Conservation (phyloP, 1,284 basidiomycete genomes). For the Takashimella tepidaria region DNA sequence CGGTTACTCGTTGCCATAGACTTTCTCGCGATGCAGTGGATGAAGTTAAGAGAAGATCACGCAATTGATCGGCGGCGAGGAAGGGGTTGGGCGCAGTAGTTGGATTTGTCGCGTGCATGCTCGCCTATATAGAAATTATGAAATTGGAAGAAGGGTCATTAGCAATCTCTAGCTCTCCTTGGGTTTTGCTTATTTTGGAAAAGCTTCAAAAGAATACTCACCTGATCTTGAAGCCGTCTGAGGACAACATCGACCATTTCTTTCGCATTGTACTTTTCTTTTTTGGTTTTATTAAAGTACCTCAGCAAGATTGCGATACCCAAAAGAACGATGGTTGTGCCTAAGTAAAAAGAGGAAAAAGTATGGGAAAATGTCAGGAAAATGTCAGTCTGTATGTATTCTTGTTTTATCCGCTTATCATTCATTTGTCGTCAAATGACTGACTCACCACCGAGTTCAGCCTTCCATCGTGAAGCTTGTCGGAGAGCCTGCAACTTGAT, state of each 20-base stretch:
- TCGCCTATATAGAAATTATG: constrained; percentile 51
- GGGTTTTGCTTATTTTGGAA: too few relatives aligned
- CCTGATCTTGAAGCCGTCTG: constrained; percentile 73
- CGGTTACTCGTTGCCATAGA: constrained; percentile 82
- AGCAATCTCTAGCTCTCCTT: too few relatives aligned
- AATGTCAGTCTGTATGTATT: too few relatives aligned
- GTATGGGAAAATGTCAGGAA: not conserved
- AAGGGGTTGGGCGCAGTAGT: constrained; percentile 70
- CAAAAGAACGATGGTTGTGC: constrained; percentile 37
- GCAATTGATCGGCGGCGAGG: constrained; percentile 81
- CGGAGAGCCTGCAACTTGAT: constrained; percentile 63
- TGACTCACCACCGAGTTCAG: constrained; percentile 61
- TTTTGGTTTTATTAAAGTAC: constrained; percentile 49
- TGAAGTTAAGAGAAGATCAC: constrained; percentile 80
- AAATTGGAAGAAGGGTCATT: too few relatives aligned
- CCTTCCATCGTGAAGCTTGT: constrained; percentile 67
- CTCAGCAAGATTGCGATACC: constrained; percentile 41
- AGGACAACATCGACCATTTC: constrained; percentile 74
- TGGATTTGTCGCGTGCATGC: constrained; percentile 50
- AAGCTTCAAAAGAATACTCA: constrained; percentile 16
- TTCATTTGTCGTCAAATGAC: too few relatives aligned
- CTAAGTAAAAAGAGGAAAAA: constrained; percentile 17
- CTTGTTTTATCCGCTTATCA: too few relatives aligned
- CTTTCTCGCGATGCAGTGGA: constrained; percentile 65
- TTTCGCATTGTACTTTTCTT: constrained; percentile 51